Conservation (phyloP, 2,329 filamentous ascomycete species). For the Ceratocystis colombiana region DNA sequence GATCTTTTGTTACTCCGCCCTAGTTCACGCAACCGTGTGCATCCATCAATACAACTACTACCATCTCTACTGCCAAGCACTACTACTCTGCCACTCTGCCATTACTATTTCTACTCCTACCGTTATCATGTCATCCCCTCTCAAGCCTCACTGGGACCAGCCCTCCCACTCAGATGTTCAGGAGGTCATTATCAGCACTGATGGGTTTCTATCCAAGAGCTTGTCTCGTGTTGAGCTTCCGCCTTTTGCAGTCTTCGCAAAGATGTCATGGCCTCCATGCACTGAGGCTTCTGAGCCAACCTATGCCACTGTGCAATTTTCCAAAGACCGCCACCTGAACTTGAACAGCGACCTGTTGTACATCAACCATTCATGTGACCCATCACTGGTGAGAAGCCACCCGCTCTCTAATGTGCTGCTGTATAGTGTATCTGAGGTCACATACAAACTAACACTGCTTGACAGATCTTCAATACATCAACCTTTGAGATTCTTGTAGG, state of each 20-base stretch:
- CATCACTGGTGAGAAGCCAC: constrained; percentile 45
- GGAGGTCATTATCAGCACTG: constrained; percentile 45
- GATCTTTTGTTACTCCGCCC: not conserved
- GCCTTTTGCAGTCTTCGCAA: constrained; percentile 56
- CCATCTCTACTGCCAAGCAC: not conserved
- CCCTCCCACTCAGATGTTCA: constrained; percentile 52
- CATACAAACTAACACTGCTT: not conserved
- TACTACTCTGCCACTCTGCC: not conserved
- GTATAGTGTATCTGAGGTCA: not conserved
- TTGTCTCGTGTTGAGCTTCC: constrained; percentile 46
- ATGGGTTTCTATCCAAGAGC: constrained; percentile 51
- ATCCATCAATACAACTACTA: not conserved
- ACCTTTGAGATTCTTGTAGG: constrained; percentile 49
- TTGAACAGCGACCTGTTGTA: constrained; percentile 58
- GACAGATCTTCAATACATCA: constrained; percentile 50
- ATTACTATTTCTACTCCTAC: not conserved
- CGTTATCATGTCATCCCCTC: constrained; percentile 41
- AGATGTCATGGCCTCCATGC: constrained; percentile 55
- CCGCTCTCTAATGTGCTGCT: not conserved
- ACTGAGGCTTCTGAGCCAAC: constrained; percentile 46
- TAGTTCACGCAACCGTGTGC: not conserved
- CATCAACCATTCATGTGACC: constrained; percentile 59
- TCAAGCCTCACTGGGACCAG: constrained; percentile 49
- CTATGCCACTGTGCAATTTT: constrained; percentile 56
- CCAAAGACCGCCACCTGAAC: constrained; percentile 46